Evolutionary conservation across 2,329 filamentous ascomycete genomes (phyloP), one percentile per base, ranked within the genome.

Genomic region (Rosellinia necatrix): DNA sequence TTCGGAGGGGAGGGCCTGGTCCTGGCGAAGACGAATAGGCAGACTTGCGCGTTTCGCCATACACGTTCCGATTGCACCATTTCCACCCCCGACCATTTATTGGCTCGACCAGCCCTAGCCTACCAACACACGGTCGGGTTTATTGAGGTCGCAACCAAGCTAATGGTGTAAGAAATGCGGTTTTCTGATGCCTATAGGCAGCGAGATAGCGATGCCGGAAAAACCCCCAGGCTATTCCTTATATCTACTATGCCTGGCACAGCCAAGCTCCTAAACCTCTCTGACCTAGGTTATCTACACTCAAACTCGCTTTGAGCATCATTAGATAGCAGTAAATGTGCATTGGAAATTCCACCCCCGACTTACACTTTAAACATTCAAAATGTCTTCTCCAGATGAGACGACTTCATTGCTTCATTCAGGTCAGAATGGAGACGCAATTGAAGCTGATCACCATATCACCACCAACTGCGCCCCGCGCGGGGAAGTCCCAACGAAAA

Each of bases 341-440:
- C 21, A 13, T 38, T 15, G 9, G 22, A 9, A 21, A 19, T 49
- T 27, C 15, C 15, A 3, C 24, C 34, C 13, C 2, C 13, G 3
- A 40, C 12, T 46, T 30, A 10, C 9, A 19, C 32, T 2, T 21
- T 22, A 40, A 17, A 4, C 29, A 2, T 21, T 15, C 10, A 53
- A 34, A 4, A 60, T 58, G 58, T 4, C 41, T 5, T 12, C 9
- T 12, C 32, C 38, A 3, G 37, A 54, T 2, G 58, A 60, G 46
- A 54, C 58, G 12, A 58, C 49, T 5, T 42, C 54, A 27, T 12
- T 60, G 27, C 53, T 60, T 30, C 49, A 38, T 38, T 32, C 57
- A 3, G 12, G 10, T 3, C 40, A 44, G 3, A 34, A 57, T 43
- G 46, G 30, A 17, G 15, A 44, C n/a, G 21, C 22, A 25, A 13